Evolutionary conservation across 768 basidiomycete genomes (phyloP), one percentile per base, ranked within the genome.

Genomic region (Mycena indigotica): DNA sequence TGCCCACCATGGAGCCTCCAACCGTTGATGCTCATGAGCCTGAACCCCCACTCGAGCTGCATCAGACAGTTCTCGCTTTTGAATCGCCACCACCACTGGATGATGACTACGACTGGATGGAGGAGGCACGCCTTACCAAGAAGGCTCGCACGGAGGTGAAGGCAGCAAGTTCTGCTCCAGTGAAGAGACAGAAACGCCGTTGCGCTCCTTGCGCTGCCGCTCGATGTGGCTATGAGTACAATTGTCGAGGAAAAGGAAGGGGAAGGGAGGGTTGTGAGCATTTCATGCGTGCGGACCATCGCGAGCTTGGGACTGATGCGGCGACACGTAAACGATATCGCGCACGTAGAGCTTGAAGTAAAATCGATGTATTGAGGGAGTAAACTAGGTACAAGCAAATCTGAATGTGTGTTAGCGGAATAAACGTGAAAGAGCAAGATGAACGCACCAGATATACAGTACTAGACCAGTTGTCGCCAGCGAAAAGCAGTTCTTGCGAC

Each of bases 121-220:
- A 39, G 48, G 13, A 39, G 3, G 30, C 30, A 21, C 45, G 30
- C 23, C 54, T 46, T 0, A 28, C 54, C 26, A 56, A 56, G 21
- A 56, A 56, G 28, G 21, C 48, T 19, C 48, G 48, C 5, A 15
- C 17, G 4, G 10, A 29, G 35, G 24, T 21, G 1, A 19, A 23
- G 26, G 25, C 10, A 3, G 15, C 26, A 32, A 39, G 28, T n/a
- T n/a, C n/a, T n/a, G n/a, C n/a, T n/a, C n/a, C n/a, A 21, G 8
- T 38, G 17, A 38, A 50, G 19, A 29, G 55, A 21, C 8, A 13
- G 12, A 10, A 13, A 5, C 55, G 55, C 3, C 30, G 46, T 4
- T 56, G 55, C 35, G 55, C 55, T 5, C 48, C 49, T 17, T 56
- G 55, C n/a, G 55, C 48, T 16, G 32, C 49, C 23, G 55, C 55